Percentiles rank a stretch among this genome's conserved stretches.
phyloP scores from a whole-genome alignment of 345 rosid species.

The Cochlearia excelsa region DNA sequence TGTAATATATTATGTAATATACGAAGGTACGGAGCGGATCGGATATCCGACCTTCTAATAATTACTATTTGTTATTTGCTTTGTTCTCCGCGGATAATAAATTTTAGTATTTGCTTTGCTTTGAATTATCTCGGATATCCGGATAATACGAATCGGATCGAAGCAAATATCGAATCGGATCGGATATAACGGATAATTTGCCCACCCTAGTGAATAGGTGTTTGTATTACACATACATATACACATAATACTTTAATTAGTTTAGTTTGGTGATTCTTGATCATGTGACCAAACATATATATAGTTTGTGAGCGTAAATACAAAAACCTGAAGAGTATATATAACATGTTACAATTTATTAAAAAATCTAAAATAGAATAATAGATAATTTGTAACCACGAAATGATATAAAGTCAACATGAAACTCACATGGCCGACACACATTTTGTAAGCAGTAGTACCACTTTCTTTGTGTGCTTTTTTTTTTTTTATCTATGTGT shows the following conservation, averaged over 20 bases:
- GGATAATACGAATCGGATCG: no score
- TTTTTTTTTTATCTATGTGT: no score
- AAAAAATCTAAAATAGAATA: slow-evolving; percentile 7
- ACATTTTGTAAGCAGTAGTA: slow-evolving; percentile 17
- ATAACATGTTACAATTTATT: slow-evolving; percentile 21
- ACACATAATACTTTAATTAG: background rate
- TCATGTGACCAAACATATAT: slow-evolving; percentile 18
- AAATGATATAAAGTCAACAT: slow-evolving; percentile 34
- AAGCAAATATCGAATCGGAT: no score
- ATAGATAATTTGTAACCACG: slow-evolving; percentile 16
- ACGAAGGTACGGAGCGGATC: no score
- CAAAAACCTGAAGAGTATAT: slow-evolving; percentile 12
- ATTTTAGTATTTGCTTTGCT: no score
- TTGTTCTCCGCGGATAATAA: no score
- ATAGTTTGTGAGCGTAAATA: slow-evolving; percentile 14
- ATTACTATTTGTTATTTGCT: no score
- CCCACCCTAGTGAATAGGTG: no score
- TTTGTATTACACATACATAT: background rate
- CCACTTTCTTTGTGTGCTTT: slow-evolving; percentile 22
- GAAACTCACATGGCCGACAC: slow-evolving; percentile 59
- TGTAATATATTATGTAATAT: no score
- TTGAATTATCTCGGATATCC: no score
- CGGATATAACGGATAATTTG: no score
- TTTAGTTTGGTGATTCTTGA: slow-evolving; percentile 24
- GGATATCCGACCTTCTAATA: no score